Percentiles rank a stretch among this genome's conserved stretches.
Conservation (phyloP, 116 monocot genomes). For the Cymodocea nodosa region DNA sequence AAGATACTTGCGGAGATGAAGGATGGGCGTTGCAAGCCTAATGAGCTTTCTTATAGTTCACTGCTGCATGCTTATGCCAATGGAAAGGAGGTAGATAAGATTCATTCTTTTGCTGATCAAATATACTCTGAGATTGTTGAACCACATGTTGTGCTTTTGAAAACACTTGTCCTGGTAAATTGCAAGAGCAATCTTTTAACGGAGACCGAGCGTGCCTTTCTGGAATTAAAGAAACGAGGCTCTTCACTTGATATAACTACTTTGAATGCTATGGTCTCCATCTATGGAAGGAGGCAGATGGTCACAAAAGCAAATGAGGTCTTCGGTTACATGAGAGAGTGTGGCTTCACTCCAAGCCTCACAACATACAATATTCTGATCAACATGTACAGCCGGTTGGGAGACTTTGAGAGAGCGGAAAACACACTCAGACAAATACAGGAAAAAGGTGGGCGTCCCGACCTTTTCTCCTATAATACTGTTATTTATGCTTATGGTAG, state of each 20-base stretch:
- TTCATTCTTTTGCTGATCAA: conserved; percentile 43
- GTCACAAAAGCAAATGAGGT: conserved; percentile 62
- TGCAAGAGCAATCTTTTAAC: conserved; percentile 72
- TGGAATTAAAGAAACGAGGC: conserved; percentile 57
- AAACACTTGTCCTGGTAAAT: conserved; percentile 74
- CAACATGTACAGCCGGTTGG: conserved; percentile 58
- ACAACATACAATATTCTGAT: conserved; percentile 83
- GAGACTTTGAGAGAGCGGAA: conserved; percentile 66
- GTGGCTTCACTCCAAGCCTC: conserved; percentile 52
- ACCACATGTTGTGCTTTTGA: conserved; percentile 59
- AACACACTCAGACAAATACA: conserved; percentile 59
- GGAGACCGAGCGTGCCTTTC: conserved; percentile 63
- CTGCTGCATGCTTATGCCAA: conserved; percentile 93
- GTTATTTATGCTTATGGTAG: conserved; percentile 84
- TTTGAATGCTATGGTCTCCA: conserved; percentile 87
- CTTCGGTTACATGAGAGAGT: conserved; percentile 53
- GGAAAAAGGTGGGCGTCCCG: conserved; percentile 44
- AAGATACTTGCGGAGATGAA: conserved; percentile 76
- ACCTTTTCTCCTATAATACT: conserved; percentile 82
- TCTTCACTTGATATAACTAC: conserved; percentile 68
- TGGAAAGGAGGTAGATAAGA: conserved; percentile 39
- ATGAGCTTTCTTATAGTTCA: conserved; percentile 73
- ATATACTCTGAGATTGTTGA: conserved; percentile 57
- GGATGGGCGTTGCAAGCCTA: conserved; percentile 51
- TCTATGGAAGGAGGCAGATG: conserved; percentile 80